Evolutionary conservation across 2,329 filamentous ascomycete species (phyloP), one percentile per base, ranked within the genome.

Genomic region (Penicillium sp.): DNA sequence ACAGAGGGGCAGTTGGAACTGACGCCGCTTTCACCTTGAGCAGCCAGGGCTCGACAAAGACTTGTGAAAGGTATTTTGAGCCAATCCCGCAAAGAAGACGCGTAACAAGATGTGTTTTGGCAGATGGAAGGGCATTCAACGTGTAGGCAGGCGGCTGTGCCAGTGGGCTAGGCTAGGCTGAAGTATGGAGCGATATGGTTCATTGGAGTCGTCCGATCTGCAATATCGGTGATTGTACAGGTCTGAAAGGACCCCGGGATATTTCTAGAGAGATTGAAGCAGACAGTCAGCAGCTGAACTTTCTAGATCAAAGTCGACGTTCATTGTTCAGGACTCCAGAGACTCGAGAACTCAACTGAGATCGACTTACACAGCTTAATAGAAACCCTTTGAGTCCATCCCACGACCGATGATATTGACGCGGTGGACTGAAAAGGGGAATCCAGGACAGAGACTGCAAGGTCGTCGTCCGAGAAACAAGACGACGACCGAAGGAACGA

Each of bases 401-500:
- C 62, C 59, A 58, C 53, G 45, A 42, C 24, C 15, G 26, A 39
- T 18, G 12, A 36, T 36, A 54, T 49, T 58, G 44, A 45, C 46
- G 41, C 48, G 45, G 60, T 56, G 53, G 50, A 46, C 18, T 50
- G 48, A 58, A 51, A 52, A 48, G 58, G 57, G 58, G 52, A 56
- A 59, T 47, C 52, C 54, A 53, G 58, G 49, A 59, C 52, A 51
- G 61, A 58, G 56, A 62, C 54, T 57, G 57, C 54, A 45, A 61
- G 60, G 61, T 64, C 61, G 68, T 69, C 64, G 69, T 70, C 68
- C 58, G 59, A 70, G 65, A 61, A 72, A 70, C 67, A 63, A 56
- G 62, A 63, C 54, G 28, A 29, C 28, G 53, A 57, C 57, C 34
- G n/a, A 38, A 38, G 34, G 59, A 56, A 54, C 49, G 57, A 64